Percentiles rank a stretch among this genome's conserved stretches.
phyloP scores from a whole-genome alignment of 2,329 filamentous ascomycete genomes.

The Penicillium brasilianum region DNA sequence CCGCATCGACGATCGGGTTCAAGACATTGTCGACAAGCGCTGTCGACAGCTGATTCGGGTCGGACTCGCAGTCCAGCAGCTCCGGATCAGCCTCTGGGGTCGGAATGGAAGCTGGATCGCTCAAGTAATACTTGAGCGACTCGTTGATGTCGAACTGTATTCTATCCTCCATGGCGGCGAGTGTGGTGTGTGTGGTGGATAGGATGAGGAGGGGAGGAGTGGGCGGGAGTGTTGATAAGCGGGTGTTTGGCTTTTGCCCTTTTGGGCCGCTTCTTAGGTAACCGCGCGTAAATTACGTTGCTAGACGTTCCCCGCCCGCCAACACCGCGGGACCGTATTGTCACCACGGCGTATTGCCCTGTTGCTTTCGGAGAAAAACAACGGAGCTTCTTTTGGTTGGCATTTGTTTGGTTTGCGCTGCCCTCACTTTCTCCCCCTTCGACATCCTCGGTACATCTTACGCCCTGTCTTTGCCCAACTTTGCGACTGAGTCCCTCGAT shows the following conservation, averaged over 20 bases:
- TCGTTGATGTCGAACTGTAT: constrained; percentile 94
- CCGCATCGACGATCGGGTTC: constrained; percentile 88
- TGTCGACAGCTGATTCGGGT: constrained; percentile 80
- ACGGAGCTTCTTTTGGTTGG: constrained; percentile 10
- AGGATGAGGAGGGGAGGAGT: constrained; percentile 23
- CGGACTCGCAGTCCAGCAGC: constrained; percentile 89
- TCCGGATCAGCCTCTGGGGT: constrained; percentile 84
- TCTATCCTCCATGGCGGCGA: constrained; percentile 64
- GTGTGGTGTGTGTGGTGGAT: constrained; percentile 13
- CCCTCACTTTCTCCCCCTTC: constrained; percentile 2
- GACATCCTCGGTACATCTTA: constrained; percentile 3
- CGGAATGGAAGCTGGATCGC: constrained; percentile 80
- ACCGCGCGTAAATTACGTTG: constrained; percentile 16
- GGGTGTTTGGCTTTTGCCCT: constrained; percentile 40
- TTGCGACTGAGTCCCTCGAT: background rate
- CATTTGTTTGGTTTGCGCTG: constrained; percentile 9
- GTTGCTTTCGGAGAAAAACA: constrained; percentile 25
- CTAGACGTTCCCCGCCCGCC: constrained; percentile 12
- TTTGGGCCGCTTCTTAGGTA: constrained; percentile 22
- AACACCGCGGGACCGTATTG: constrained; percentile 3
- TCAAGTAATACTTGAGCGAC: constrained; percentile 95
- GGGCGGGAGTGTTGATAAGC: constrained; percentile 27
- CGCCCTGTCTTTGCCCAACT: background rate
- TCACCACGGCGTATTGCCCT: constrained; percentile 14
- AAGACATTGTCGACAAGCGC: constrained; percentile 81